Conservation (phyloP, 768 basidiomycete species). For the Podaxis pistillaris region DNA sequence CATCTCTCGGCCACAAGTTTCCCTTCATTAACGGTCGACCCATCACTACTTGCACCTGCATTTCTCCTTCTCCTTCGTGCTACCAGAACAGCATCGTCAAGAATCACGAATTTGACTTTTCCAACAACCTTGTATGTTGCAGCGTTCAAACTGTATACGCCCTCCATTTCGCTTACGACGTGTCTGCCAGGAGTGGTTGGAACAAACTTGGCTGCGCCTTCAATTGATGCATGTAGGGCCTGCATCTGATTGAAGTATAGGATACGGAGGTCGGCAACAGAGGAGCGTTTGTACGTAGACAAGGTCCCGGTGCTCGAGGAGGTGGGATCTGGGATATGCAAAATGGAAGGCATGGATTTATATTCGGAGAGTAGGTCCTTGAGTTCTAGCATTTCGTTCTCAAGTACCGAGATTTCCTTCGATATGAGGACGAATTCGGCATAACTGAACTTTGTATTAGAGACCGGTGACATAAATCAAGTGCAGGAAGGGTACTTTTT, state of each 20-base stretch:
- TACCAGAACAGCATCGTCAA: slow-evolving; percentile 90
- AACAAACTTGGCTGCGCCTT: slow-evolving; percentile 93
- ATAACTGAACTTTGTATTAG: slow-evolving; percentile 55
- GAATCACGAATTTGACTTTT: slow-evolving; percentile 82
- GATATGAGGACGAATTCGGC: slow-evolving; percentile 96
- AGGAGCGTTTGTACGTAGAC: slow-evolving; percentile 68
- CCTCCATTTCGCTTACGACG: slow-evolving; percentile 82
- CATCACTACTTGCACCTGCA: slow-evolving; percentile 43
- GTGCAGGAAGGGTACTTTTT: slow-evolving; percentile 65
- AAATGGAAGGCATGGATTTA: slow-evolving; percentile 91
- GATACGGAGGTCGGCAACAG: slow-evolving; percentile 91
- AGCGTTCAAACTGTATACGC: slow-evolving; percentile 81
- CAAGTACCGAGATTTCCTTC: slow-evolving; percentile 93
- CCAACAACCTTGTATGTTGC: slow-evolving; percentile 94
- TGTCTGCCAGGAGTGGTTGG: slow-evolving; percentile 91
- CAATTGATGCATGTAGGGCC: slow-evolving; percentile 82
- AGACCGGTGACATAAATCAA: neutral
- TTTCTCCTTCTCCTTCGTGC: slow-evolving; percentile 73
- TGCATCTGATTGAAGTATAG: slow-evolving; percentile 96
- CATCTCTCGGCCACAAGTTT: slow-evolving; percentile 91
- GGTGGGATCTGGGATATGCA: slow-evolving; percentile 85
- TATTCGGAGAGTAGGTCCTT: slow-evolving; percentile 94
- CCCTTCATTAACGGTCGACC: slow-evolving; percentile 52
- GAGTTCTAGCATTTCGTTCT: slow-evolving; percentile 97
- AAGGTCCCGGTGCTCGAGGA: slow-evolving; percentile 48